Conservation (phyloP, 1,284 basidiomycete species). For the Cryptococcus sp. region DNA sequence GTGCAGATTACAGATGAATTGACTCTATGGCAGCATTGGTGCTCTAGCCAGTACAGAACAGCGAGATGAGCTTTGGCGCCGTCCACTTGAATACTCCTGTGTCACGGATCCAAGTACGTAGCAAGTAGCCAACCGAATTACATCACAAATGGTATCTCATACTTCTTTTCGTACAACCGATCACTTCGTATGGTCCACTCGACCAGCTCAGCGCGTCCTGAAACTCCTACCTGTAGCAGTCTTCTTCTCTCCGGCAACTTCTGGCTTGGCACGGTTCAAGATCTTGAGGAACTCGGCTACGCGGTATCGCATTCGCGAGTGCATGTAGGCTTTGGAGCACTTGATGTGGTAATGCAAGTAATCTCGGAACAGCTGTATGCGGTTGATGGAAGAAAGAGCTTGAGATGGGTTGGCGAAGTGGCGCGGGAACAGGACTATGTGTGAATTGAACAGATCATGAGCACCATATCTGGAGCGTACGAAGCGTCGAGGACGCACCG, state of each 20-base stretch:
- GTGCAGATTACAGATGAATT: too few species aligned
- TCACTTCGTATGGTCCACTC: neutral
- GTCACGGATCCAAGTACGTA: too few species aligned
- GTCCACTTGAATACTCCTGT: too few species aligned
- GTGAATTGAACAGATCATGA: constrained; percentile 2
- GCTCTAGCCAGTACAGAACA: too few species aligned
- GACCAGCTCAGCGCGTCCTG: constrained; percentile 36
- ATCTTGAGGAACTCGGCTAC: constrained; percentile 98
- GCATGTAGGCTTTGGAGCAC: constrained; percentile 99
- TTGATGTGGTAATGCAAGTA: constrained; percentile 99
- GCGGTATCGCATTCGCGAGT: constrained; percentile 92
- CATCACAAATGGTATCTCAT: neutral
- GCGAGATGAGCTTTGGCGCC: too few species aligned
- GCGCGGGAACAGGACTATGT: constrained; percentile 84
- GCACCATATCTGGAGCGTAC: neutral
- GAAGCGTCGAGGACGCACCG: constrained; percentile 50
- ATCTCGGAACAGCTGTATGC: constrained; percentile 95
- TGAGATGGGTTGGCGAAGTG: constrained; percentile 81
- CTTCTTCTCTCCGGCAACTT: constrained; percentile 78
- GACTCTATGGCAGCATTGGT: too few species aligned
- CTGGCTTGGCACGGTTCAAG: constrained; percentile 96
- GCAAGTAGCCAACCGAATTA: neutral
- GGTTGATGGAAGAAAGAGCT: constrained; percentile 84
- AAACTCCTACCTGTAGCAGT: constrained; percentile 66
- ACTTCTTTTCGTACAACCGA: constrained; percentile 5